phyloP scores from a whole-genome alignment of 306 rosid genomes.

The barrel medic (Medicago truncatula) region DNA sequence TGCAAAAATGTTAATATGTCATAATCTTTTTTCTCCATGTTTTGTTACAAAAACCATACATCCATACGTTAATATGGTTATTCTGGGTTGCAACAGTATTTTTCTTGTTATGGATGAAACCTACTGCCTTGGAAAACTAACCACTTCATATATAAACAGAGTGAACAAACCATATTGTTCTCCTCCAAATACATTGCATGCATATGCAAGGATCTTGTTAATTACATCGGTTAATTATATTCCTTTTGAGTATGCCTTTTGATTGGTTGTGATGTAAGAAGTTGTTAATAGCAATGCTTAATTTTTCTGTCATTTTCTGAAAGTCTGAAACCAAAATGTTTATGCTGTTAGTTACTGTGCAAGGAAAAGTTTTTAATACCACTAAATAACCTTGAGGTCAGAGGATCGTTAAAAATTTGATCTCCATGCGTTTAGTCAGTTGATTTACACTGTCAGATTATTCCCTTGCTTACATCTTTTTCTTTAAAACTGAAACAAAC shows the following conservation, averaged over 20 bases:
- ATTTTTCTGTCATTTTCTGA: too few relatives aligned
- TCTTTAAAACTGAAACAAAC: too few relatives aligned
- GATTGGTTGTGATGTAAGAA: not conserved
- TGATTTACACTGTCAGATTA: too few relatives aligned
- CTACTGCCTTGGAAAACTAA: too few relatives aligned
- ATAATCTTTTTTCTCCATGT: not conserved
- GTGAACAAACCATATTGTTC: slow-evolving; percentile 11
- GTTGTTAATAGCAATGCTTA: too few relatives aligned
- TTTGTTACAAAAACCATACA: not conserved
- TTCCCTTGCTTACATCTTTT: too few relatives aligned
- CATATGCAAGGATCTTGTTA: not conserved
- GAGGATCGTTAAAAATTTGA: too few relatives aligned
- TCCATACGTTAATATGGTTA: not conserved
- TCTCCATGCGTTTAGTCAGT: too few relatives aligned
- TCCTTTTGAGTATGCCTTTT: slow-evolving; percentile 8
- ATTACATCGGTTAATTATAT: not conserved
- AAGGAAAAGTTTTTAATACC: too few relatives aligned
- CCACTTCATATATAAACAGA: not conserved
- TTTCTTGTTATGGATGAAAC: not conserved
- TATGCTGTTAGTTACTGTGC: too few relatives aligned
- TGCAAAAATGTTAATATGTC: not conserved
- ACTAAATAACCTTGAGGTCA: too few relatives aligned
- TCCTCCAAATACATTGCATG: not conserved
- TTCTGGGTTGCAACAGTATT: not conserved
- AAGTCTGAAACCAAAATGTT: too few relatives aligned